Evolutionary conservation across 23 red algal species (phyloP).

Genomic region (Porphyridium purpureum): DNA sequence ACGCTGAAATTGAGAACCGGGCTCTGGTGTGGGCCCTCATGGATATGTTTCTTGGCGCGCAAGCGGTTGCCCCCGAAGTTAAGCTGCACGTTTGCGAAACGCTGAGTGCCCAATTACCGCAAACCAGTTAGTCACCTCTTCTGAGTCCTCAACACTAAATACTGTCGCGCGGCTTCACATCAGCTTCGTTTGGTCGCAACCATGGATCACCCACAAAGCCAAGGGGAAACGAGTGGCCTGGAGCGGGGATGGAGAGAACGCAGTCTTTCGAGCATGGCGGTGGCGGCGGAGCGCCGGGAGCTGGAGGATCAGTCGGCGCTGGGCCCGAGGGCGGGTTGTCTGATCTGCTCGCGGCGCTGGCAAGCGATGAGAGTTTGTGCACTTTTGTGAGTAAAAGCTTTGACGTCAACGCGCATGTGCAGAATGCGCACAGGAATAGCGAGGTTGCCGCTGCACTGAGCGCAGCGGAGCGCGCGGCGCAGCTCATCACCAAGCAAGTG

Average conservation of each 20-base stretch:
- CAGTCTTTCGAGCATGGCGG: too few species aligned
- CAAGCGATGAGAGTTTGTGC: conserved; percentile 16
- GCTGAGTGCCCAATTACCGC: too few species aligned
- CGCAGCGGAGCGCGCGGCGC: conserved; percentile 28
- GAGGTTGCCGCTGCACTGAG: conserved; percentile 25
- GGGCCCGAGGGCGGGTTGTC: background rate
- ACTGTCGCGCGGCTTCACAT: too few species aligned
- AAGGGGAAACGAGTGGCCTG: too few species aligned
- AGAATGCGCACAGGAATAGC: conserved; percentile 18
- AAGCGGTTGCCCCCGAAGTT: conserved; percentile 22
- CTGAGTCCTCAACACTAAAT: too few species aligned
- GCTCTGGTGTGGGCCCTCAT: conserved; percentile 28
- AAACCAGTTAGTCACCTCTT: too few species aligned
- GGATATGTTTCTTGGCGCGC: conserved; percentile 67
- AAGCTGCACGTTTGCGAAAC: conserved; percentile 9
- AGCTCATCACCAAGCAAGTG: conserved; percentile 31
- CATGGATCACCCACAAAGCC: too few species aligned
- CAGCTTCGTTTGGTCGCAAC: too few species aligned
- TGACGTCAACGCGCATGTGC: conserved; percentile 26
- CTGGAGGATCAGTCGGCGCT: too few species aligned
- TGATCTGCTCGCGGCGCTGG: background rate
- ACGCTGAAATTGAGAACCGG: conserved; percentile 23
- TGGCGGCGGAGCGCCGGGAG: too few species aligned
- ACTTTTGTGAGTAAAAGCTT: conserved; percentile 25
- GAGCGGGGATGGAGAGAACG: too few species aligned